Base-by-base conservation (phyloP, 768 basidiomycete genomes). In the Asterophora lycoperdoides region DNA sequence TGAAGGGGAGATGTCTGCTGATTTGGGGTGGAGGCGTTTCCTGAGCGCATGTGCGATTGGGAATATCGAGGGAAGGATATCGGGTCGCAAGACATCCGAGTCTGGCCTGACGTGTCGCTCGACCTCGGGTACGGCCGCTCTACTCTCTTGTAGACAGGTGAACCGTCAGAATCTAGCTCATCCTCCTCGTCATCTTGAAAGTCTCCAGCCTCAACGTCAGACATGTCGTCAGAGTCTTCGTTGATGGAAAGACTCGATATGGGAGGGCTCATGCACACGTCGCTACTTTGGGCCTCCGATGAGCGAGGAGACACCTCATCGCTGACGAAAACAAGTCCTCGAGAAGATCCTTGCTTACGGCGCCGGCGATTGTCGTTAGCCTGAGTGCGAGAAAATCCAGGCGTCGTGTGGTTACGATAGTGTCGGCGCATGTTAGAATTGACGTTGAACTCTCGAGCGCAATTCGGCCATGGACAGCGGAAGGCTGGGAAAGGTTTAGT, bases 341-440 rank as follows among this genome's bases (percentile, higher is more conserved):
- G 41, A 23, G 56, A 37, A 20, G 51, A 48, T 17, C 61, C 59
- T 35, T 64, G 59, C 15, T 64, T 60, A 42, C 65, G 58, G 5
- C 64, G 64, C 4, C 61, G 57, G 41, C 57, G 56, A 15, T 64
- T 64, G 8, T 60, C 60, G 8, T 43, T 36, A 9, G 54, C 53
- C 29, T 63, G 61, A 4, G 58, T 51, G 23, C 68, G 61, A 1
- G 68, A 61, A 20, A 60, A 56, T 2, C 68, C 66, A 18, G 70
- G 65, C 3, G 67, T 48, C 1, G 66, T 67, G 44, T 89, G 86
- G 62, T 86, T 89, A 38, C 86, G 73, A 61, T 81, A 83, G 58
- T 90, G 88, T 5, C 88, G 72, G 26, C 88, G 77, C 88, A 89
- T 90, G 63, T 90, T 91, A 0, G 85, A 87, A 61, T 88, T 87